These are phyloP conservation scores for Schoenoplectus triqueter DNA, from an alignment of 202 grass and related monocot genomes.

Conservation along the genomic window DNA sequence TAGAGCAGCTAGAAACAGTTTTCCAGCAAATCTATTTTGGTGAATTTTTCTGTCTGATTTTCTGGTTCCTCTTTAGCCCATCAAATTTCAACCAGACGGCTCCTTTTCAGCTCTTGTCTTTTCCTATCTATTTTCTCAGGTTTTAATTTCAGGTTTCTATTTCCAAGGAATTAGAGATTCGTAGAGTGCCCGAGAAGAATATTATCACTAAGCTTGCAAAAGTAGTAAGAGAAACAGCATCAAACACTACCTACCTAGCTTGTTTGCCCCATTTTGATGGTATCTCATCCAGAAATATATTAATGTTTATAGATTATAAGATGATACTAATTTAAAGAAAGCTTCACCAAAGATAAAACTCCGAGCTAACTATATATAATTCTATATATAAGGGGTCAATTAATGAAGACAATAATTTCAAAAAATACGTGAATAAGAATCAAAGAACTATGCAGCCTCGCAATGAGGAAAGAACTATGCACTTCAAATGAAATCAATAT, in stretches of 20 bases:
- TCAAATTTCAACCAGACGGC: constrained; percentile 56
- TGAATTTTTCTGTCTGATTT: constrained; percentile 34
- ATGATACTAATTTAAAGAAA: constrained; percentile 1
- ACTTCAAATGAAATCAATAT: constrained; percentile 1
- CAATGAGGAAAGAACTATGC: not conserved
- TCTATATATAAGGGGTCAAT: not conserved
- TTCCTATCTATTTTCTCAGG: constrained; percentile 24
- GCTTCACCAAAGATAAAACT: not conserved
- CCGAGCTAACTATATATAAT: no score
- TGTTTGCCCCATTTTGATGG: constrained; percentile 16
- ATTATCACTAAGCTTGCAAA: not conserved
- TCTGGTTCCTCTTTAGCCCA: constrained; percentile 54
- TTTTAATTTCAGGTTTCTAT: constrained; percentile 34
- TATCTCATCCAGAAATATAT: not conserved
- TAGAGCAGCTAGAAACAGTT: constrained; percentile 44
- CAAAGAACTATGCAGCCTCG: no score
- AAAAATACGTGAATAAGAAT: not conserved
- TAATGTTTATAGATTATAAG: not conserved
- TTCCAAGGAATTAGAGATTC: constrained; percentile 29
- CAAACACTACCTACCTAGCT: not conserved
- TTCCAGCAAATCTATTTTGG: constrained; percentile 44
- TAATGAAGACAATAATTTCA: not conserved
- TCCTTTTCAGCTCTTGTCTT: constrained; percentile 42
- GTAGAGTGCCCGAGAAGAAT: not conserved
- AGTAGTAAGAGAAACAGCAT: constrained; percentile 27